Evolutionary conservation across 371 early-diverging fungal genomes (phyloP).

Genomic region (Saksenaea vasiformis): DNA sequence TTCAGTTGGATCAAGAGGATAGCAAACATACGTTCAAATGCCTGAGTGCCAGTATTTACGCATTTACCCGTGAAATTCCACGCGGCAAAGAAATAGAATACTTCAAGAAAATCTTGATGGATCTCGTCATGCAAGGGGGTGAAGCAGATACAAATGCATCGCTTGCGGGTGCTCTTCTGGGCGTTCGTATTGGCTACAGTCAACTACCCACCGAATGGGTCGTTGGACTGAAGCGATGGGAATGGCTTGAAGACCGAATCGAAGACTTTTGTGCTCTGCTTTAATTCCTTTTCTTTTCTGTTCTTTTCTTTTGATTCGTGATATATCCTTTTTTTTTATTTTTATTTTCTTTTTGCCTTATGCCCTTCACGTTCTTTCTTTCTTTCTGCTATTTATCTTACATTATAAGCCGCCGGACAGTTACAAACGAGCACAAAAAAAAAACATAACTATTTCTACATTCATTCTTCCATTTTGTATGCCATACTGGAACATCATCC

Average conservation of each 20-base stretch:
- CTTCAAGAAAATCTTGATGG: slow-evolving; percentile 54
- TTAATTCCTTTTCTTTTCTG: slow-evolving; percentile 17
- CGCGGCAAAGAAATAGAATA: slow-evolving; percentile 35
- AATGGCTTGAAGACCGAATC: slow-evolving; percentile 51
- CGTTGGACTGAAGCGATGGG: slow-evolving; percentile 53
- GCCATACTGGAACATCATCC: neutral
- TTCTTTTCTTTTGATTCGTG: too few relatives aligned
- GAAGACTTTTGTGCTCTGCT: slow-evolving; percentile 50
- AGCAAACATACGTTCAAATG: slow-evolving; percentile 62
- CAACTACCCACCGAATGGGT: slow-evolving; percentile 58
- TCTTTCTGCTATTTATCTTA: too few relatives aligned
- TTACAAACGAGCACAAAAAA: neutral
- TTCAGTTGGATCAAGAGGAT: slow-evolving; percentile 43
- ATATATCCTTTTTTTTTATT: neutral
- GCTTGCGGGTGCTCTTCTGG: slow-evolving; percentile 66
- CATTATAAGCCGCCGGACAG: too few relatives aligned
- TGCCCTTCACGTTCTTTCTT: too few relatives aligned
- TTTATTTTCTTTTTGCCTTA: neutral
- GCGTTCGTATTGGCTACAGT: slow-evolving; percentile 57
- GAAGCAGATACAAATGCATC: slow-evolving; percentile 71
- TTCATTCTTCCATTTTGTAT: neutral
- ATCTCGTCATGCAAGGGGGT: slow-evolving; percentile 64
- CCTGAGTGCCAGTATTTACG: slow-evolving; percentile 57
- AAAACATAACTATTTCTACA: neutral
- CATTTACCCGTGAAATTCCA: slow-evolving; percentile 48